Evolutionary conservation across 2,329 filamentous ascomycete species (phyloP), one percentile per base, ranked within the genome.

Genomic region (Amauroascus verrucosus): DNA sequence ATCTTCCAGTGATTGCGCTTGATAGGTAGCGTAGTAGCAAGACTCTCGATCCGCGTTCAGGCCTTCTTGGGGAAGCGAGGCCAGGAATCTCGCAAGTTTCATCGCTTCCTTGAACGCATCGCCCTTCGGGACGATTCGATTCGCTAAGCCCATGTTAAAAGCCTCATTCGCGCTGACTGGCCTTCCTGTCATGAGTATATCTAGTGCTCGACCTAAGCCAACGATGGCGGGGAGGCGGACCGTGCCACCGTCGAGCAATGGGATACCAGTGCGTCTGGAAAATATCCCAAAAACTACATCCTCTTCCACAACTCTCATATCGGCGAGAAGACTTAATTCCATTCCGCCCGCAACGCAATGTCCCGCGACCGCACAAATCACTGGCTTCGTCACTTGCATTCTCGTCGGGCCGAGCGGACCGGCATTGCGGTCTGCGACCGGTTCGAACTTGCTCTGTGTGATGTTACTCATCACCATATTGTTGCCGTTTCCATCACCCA

Each of bases 101-200:
- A 67, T 67, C 0, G 78, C 77, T 57, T 76, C 76, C 6, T 72
- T 68, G n/a, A 77, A 54, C 2, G 73, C 73, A 54, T 71, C 70
- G 0, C 77, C 78, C 55, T 74, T 75, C 0, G 70, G 67, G 1
- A 80, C 77, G 0, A 80, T 71, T 0, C 77, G 67, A 60, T 75
- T 80, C 7, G 72, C 77, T 6, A 81, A 65, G 0, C 77, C 78
- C 66, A 79, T 77, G 0, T 61, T 48, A 26, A 77, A 58, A 0
- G 77, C 77, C 58, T 81, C 77, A 16, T 69, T 59, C 0, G 77
- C 77, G 0, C 56, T 58, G 0, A 81, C 75, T 0, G 70, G 59
- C 0, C 77, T 65, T 0, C 79, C 78, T 0, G 78, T 81, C 4
- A 81, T 64, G 14, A 80, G 77, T 72, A 81, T 76, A 61, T 81